Conservation (phyloP, 768 basidiomycete species). For the Termitomyces titanicus region DNA sequence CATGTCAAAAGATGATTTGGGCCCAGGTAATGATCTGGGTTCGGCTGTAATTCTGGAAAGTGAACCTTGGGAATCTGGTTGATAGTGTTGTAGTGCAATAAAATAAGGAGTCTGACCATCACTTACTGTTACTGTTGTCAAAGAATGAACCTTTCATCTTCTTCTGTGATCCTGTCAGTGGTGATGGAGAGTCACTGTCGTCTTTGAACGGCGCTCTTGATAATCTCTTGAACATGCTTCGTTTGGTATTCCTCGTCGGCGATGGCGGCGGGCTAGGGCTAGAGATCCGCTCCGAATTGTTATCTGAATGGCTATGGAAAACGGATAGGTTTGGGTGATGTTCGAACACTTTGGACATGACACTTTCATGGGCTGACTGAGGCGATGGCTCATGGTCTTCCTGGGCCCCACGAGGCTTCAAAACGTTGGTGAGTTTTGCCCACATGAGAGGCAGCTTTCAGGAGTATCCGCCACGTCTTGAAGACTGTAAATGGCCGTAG, state of each 20-base stretch:
- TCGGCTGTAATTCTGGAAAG: slow-evolving; percentile 19
- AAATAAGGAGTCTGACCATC: not conserved
- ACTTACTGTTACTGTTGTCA: slow-evolving; percentile 33
- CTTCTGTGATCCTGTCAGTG: slow-evolving; percentile 39
- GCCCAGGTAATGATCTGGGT: slow-evolving; percentile 13
- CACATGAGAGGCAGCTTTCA: slow-evolving; percentile 40
- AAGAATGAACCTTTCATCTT: slow-evolving; percentile 46
- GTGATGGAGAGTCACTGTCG: slow-evolving; percentile 37
- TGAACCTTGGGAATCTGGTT: slow-evolving; percentile 30
- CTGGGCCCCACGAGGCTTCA: slow-evolving; percentile 39
- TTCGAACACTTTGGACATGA: slow-evolving; percentile 50
- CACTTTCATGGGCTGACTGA: slow-evolving; percentile 29
- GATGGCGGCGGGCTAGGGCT: slow-evolving; percentile 43
- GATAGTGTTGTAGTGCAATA: not conserved
- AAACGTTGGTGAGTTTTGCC: slow-evolving; percentile 56
- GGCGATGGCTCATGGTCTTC: slow-evolving; percentile 20
- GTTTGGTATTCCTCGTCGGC: slow-evolving; percentile 43
- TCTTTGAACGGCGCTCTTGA: slow-evolving; percentile 40
- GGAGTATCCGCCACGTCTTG: not conserved
- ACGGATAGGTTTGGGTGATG: slow-evolving; percentile 62
- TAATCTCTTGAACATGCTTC: slow-evolving; percentile 52
- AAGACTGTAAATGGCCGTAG: slow-evolving; percentile 4
- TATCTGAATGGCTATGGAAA: slow-evolving; percentile 39
- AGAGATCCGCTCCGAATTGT: slow-evolving; percentile 25
- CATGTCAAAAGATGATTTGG: slow-evolving; percentile 32